Percentiles rank a stretch among this genome's conserved stretches.
Evolutionary conservation across 1,284 basidiomycete species (phyloP).

Genomic region (Laetiporus sulphureus): DNA sequence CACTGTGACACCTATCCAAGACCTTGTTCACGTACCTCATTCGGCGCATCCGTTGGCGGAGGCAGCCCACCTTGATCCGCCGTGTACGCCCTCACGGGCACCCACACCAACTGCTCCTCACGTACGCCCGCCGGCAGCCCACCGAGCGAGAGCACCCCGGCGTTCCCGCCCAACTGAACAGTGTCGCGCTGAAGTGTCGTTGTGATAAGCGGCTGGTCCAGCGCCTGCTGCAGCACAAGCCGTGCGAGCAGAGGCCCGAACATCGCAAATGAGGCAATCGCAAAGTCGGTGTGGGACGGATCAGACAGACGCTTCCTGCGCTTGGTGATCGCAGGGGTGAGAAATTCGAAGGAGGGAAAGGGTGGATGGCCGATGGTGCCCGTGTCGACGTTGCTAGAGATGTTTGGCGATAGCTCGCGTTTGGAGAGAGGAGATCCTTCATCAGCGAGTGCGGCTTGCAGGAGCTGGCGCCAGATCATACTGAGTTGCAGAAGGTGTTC

Average conservation of each 20-base stretch:
- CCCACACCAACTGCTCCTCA: constrained; percentile 31
- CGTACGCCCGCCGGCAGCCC: constrained; percentile 30
- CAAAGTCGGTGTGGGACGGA: constrained; percentile 9
- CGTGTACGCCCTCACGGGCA: constrained; percentile 31
- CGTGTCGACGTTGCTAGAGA: background rate
- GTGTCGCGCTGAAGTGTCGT: constrained; percentile 33
- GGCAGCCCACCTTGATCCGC: constrained; percentile 29
- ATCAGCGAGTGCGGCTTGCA: constrained; percentile 11
- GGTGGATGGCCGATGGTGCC: constrained; percentile 3
- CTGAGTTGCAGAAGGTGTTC: constrained; percentile 2
- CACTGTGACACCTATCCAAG: too few species aligned
- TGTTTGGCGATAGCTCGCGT: background rate
- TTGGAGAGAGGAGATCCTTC: background rate
- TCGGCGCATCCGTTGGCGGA: constrained; percentile 24
- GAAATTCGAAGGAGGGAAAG: constrained; percentile 17
- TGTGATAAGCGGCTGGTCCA: constrained; percentile 20
- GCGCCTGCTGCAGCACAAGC: constrained; percentile 15
- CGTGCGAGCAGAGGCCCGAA: constrained; percentile 25
- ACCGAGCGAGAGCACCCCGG: constrained; percentile 33
- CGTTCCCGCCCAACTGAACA: constrained; percentile 28
- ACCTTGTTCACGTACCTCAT: constrained; percentile 23
- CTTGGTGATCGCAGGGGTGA: constrained; percentile 1
- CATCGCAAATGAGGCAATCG: constrained; percentile 21
- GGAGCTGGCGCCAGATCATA: constrained; percentile 21
- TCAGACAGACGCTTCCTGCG: constrained; percentile 9